Evolutionary conservation across 345 rosid genomes (phyloP), one percentile per base, ranked within the genome.

Genomic region (Lumnitzera racemosa): DNA sequence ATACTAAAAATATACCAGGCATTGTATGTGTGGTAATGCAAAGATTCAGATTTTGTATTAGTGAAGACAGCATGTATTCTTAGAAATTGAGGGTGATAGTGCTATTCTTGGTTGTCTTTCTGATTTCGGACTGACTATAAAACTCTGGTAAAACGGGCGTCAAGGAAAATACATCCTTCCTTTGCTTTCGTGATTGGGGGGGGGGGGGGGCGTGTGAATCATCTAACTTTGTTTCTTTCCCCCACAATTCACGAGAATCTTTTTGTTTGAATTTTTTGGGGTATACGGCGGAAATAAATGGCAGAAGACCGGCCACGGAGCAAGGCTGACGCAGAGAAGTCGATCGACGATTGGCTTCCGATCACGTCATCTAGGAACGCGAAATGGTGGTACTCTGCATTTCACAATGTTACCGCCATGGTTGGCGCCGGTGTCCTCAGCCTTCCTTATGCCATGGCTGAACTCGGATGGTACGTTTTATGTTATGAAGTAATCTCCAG

Each of bases 401-500:
- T 91, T 78, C 96, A 91, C 85, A 86, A 84, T 71, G 95, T 88
- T 61, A 81, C 96, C 0, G 97, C 97, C 68, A 83, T 90, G 89
- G 89, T 87, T 7, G 97, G 90, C 1, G 96, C 97, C 47, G 98
- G 96, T 14, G 95, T 91, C 48, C 91, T 91, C 62, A 76, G 94
- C 76, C 86, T 91, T 48, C 96, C 98, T 8, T 88, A 76, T 58
- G 95, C 98, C 68, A 73, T 91, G 95, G 57, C 96, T 17, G 60
- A 76, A 50, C 87, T 91, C 24, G 95, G 96, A 74, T 88, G 98
- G 97, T 82, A 82, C 13, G 15, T 17, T 20, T 20, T 9, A 3
- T 3, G 53, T 20, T 15, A n/a, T 27, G 31, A 27, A 5, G 5
- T 27, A 27, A 27, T 27, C 31, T 27, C 31, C 20, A 20, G 20